These are phyloP conservation scores for Thamnidium elegans DNA, from an alignment of 192 early-diverging fungal genomes.

Conservation along the genomic window DNA sequence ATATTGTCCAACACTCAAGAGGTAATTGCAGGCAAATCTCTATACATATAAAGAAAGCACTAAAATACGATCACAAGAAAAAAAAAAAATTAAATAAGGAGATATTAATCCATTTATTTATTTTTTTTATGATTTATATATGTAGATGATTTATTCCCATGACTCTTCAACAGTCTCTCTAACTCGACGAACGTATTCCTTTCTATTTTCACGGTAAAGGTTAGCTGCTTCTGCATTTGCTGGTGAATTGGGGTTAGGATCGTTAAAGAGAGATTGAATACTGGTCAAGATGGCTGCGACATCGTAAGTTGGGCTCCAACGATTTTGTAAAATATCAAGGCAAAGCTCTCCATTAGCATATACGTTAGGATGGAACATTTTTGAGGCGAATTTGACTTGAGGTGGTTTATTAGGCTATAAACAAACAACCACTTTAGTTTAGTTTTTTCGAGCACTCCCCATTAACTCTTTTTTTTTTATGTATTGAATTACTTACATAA, in stretches of 20 bases:
- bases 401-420: conserved; percentile 90
- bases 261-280: conserved; percentile 94
- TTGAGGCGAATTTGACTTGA: conserved; percentile 87
- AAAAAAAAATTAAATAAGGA: too few species aligned
- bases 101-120: too few species aligned
- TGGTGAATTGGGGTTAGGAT: conserved; percentile 95
- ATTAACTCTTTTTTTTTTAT: neutral
- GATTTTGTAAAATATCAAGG: conserved; percentile 96
- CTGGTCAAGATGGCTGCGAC: conserved; percentile 91
- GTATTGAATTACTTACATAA: conserved; percentile 52
- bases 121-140: too few species aligned
- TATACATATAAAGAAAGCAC: too few species aligned
- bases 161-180: conserved; percentile 86
- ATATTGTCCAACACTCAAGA: too few species aligned
- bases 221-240: conserved; percentile 96
- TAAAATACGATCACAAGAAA: too few species aligned
- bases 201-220: conserved; percentile 87
- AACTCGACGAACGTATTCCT: conserved; percentile 91
- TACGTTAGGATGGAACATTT: conserved; percentile 98
- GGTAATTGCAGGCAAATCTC: too few species aligned
- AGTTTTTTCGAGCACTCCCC: too few species aligned
- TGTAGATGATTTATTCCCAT: conserved; percentile 59
- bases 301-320: conserved; percentile 97
- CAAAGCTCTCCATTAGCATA: conserved; percentile 97
- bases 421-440: neutral